Evolutionary conservation across 2,329 filamentous ascomycete species (phyloP).

Genomic region (Coleophoma eucalyptorum): DNA sequence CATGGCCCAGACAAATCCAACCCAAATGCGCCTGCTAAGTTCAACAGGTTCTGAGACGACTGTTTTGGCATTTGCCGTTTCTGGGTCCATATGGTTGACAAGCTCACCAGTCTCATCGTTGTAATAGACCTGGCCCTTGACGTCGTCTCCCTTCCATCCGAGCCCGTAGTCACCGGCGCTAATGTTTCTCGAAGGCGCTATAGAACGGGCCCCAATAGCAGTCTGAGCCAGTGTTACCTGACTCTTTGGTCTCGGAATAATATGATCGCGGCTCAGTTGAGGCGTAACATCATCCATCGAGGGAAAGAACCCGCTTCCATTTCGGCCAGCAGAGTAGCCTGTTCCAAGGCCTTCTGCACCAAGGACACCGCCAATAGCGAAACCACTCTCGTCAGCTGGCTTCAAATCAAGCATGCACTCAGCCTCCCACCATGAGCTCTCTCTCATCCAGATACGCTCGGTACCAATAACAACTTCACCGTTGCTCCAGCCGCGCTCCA

Average conservation of each 20-base stretch:
- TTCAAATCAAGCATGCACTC: slow-evolving; percentile 94
- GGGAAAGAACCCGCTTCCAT: slow-evolving; percentile 67
- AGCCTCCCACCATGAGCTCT: slow-evolving; percentile 95
- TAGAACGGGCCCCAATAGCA: slow-evolving; percentile 52
- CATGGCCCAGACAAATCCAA: slow-evolving; percentile 75
- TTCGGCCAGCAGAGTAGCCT: slow-evolving; percentile 55
- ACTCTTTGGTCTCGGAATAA: slow-evolving; percentile 40
- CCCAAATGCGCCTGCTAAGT: slow-evolving; percentile 69
- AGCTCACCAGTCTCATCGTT: slow-evolving; percentile 63
- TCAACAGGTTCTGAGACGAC: slow-evolving; percentile 68
- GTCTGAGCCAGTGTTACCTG: slow-evolving; percentile 37
- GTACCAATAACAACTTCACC: slow-evolving; percentile 89
- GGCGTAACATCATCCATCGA: slow-evolving; percentile 57
- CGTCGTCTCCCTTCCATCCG: slow-evolving; percentile 78
- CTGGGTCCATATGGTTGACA: slow-evolving; percentile 68
- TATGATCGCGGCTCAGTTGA: slow-evolving; percentile 68
- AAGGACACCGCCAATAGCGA: slow-evolving; percentile 42
- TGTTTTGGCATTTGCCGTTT: slow-evolving; percentile 72
- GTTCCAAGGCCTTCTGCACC: slow-evolving; percentile 62
- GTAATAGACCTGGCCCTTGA: slow-evolving; percentile 72
- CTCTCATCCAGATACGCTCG: slow-evolving; percentile 93
- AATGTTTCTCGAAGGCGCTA: slow-evolving; percentile 54
- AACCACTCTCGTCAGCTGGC: slow-evolving; percentile 26
- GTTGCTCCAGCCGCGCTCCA: slow-evolving; percentile 97
- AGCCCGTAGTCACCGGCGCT: slow-evolving; percentile 82